These are phyloP conservation scores for Coccinonectria pachysandricola DNA, from an alignment of 2,329 filamentous ascomycete genomes.

Conservation along the genomic window DNA sequence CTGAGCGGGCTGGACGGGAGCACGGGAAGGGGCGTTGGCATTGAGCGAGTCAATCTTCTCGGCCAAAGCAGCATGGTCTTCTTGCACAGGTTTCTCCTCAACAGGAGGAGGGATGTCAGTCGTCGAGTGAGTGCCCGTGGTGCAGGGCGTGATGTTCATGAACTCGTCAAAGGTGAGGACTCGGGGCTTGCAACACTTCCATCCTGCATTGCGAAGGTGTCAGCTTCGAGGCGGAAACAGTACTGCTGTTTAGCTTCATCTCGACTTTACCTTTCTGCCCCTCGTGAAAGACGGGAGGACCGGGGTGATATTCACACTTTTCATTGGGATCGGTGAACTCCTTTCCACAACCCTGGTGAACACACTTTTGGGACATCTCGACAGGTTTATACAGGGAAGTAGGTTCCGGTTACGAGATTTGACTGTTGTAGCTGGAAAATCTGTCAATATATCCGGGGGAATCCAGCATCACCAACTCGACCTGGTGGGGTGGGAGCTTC, in stretches of 20 bases:
- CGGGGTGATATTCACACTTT: conserved; percentile 83
- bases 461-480: background rate
- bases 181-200: conserved; percentile 97
- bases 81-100: conserved; percentile 44
- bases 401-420: too few relatives aligned
- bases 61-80: conserved; percentile 30
- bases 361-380: conserved; percentile 72
- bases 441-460: too few relatives aligned
- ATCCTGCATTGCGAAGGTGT: conserved; percentile 47
- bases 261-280: conserved; percentile 76
- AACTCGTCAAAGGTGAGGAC: conserved; percentile 98
- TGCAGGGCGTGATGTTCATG: conserved; percentile 84
- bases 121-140: conserved; percentile 82
- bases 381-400: too few relatives aligned
- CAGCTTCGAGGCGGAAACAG: too few relatives aligned
- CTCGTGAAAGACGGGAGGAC: conserved; percentile 91
- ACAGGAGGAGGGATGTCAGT: conserved; percentile 59
- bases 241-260: background rate
- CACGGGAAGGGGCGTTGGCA: conserved; percentile 31
- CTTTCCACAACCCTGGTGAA: conserved; percentile 94
- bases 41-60: conserved; percentile 45
- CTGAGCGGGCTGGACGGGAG: conserved; percentile 32
- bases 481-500: conserved; percentile 29
- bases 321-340: conserved; percentile 71
- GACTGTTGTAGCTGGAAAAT: too few relatives aligned